These are phyloP conservation scores for Adansonia rubrostipa DNA, from an alignment of 441 rosid species.

Conservation along the genomic window DNA sequence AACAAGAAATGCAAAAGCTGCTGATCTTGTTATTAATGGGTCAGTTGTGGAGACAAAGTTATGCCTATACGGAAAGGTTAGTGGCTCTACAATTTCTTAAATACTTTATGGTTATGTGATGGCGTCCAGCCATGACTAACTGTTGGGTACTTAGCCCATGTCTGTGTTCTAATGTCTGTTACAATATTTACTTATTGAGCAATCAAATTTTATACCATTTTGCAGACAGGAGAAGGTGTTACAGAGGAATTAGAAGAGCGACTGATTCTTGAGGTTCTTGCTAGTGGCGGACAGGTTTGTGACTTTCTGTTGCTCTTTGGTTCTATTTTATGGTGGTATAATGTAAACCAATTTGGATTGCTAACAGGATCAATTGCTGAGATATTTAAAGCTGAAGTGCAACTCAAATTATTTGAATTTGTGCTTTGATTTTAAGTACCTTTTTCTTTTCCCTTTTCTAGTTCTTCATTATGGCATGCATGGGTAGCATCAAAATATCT, in stretches of 20 bases:
- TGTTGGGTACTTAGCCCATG: not conserved
- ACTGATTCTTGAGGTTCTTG: conserved; percentile 81
- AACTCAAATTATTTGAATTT: conserved; percentile 9
- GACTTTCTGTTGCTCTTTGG: conserved; percentile 29
- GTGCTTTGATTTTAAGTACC: not conserved
- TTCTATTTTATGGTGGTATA: conserved; percentile 24
- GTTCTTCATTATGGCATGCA: conserved; percentile 1
- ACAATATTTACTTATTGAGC: conserved; percentile 18
- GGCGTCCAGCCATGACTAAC: not conserved
- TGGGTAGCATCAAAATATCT: not conserved
- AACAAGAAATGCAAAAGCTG: conserved; percentile 55
- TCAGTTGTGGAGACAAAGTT: conserved; percentile 83
- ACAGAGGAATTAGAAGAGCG: conserved; percentile 67
- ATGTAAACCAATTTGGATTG: conserved; percentile 26
- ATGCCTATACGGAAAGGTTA: conserved; percentile 88
- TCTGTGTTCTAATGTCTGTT: not conserved
- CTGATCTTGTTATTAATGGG: conserved; percentile 88
- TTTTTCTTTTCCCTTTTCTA: not conserved
- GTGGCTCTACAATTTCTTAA: conserved; percentile 30
- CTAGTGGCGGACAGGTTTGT: conserved; percentile 96
- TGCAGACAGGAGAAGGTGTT: conserved; percentile 61
- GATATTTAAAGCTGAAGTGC: conserved; percentile 13
- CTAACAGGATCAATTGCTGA: not conserved
- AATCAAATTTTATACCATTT: conserved; percentile 32
- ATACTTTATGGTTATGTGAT: conserved; percentile 17